phyloP scores from a whole-genome alignment of 2,329 filamentous ascomycete genomes.

The Stachybotrys chartarum region DNA sequence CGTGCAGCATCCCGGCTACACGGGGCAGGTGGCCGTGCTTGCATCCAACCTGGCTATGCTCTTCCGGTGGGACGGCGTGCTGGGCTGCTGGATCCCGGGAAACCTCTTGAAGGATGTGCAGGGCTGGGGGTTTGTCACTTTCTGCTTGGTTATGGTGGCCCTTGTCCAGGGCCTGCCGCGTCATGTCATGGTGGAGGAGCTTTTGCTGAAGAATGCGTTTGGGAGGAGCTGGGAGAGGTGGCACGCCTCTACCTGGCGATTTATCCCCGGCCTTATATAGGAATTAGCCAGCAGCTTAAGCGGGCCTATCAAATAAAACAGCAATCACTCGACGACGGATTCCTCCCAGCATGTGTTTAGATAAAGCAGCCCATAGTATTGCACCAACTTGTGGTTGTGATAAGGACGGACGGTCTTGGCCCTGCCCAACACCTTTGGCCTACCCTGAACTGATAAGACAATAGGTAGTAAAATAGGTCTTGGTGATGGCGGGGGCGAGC shows the following conservation, averaged over 20 bases:
- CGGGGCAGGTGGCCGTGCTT: background rate
- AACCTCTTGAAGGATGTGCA: background rate
- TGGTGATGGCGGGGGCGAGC: too few relatives aligned
- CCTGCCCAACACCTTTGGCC: background rate
- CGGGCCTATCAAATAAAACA: too few relatives aligned
- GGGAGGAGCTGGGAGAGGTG: background rate
- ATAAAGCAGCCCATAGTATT: too few relatives aligned
- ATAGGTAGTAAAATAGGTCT: too few relatives aligned
- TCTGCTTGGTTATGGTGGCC: background rate
- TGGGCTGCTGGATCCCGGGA: background rate
- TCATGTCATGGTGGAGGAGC: background rate
- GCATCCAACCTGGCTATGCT: background rate
- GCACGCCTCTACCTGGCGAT: background rate
- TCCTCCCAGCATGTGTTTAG: too few relatives aligned
- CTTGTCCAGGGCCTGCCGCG: background rate
- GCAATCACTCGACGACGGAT: too few relatives aligned
- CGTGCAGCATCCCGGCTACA: background rate
- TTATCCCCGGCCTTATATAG: background rate
- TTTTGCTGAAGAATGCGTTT: background rate
- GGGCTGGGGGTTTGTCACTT: background rate
- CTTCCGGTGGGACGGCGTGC: background rate
- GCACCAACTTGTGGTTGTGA: too few relatives aligned
- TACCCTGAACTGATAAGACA: conserved; percentile 4
- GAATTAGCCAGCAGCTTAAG: background rate
- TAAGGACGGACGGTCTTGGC: too few relatives aligned